Evolutionary conservation across 805 yeast species (phyloP), one percentile per base, ranked within the genome.

Genomic region (Spathaspora passalidarum): DNA sequence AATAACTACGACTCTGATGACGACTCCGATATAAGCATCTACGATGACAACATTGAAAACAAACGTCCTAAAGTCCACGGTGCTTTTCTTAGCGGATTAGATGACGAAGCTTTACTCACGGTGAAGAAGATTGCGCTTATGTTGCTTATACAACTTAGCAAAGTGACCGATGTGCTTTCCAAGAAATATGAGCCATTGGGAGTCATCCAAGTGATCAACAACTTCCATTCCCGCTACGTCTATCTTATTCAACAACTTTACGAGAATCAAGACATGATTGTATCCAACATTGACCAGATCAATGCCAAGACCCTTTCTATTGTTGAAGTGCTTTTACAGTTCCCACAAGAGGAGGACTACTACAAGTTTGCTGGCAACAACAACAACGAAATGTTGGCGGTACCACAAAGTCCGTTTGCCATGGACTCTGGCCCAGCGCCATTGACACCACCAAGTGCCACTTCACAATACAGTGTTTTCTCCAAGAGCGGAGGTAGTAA

Each of bases 111-210:
- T 3, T 50, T 78, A 18, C 53, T 57, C 26, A 63, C 63, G 44
- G 58, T 79, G 14, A 65, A 77, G 55, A 63, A 65, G 49, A 60
- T 77, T 20, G 65, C 78, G 7, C 50, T 76, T 21, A 64, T 73
- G 65, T 62, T 80, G 45, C 60, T 73, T 37, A 63, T 65, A 42
- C 74, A 74, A 26, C 62, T 78, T 34, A 56, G 68, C 42, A 63
- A 67, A 47, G 75, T 78, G 19, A 74, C 82, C 2, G 84, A 79
- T 46, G 80, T 78, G 13, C 60, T 80, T 26, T 57, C 71, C 23
- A 76, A 75, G 45, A 80, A 80, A 56, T 76, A 79, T 53, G 68
- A 76, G 32, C 68, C 66, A 23, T 56, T 78, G 42, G 84, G 84
- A 1, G 84, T 79, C 10, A 68, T 77, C n/a, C 74, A 73, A 14